These are phyloP conservation scores for Leishmania arabica DNA, from an alignment of 208 protist species.

Conservation along the genomic window DNA sequence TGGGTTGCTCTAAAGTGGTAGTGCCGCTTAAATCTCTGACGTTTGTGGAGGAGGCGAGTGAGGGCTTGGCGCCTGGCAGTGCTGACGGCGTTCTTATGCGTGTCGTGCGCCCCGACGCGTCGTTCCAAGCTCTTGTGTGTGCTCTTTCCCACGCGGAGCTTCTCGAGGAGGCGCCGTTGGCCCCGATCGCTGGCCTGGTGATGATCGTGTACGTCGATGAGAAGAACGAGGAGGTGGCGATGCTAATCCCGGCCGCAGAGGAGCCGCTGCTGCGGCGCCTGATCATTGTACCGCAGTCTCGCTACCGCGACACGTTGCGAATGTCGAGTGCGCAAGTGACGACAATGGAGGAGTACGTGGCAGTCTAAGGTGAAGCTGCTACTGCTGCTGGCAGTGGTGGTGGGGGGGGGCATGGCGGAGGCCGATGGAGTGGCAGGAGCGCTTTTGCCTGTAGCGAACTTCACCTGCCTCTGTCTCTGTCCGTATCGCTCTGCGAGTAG, in stretches of 20 bases:
- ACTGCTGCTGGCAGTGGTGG: background rate
- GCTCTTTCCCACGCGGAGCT: constrained; percentile 80
- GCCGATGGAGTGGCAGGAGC: background rate
- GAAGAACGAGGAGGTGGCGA: constrained; percentile 70
- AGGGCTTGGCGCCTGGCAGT: constrained; percentile 13
- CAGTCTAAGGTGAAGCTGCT: constrained; percentile 29
- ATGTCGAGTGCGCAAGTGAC: constrained; percentile 48
- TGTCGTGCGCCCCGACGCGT: constrained; percentile 31
- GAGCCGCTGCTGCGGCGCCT: constrained; percentile 62
- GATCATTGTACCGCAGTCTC: constrained; percentile 59
- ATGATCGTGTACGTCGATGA: constrained; percentile 70
- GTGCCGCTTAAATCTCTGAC: constrained; percentile 45
- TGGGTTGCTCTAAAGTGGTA: constrained; percentile 81
- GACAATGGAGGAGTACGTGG: constrained; percentile 62
- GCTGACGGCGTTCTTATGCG: constrained; percentile 28
- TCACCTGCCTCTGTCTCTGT: background rate
- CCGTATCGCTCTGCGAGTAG: background rate
- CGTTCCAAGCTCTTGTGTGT: constrained; percentile 53
- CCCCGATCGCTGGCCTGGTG: constrained; percentile 69
- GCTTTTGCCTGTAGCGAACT: background rate
- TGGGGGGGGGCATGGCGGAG: background rate
- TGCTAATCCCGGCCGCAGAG: constrained; percentile 63
- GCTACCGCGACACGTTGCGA: constrained; percentile 38
- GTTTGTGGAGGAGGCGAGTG: constrained; percentile 49
- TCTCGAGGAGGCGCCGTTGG: constrained; percentile 76